Evolutionary conservation across 2,329 filamentous ascomycete genomes (phyloP), one percentile per base, ranked within the genome.

Genomic region (Xylaria sp.): DNA sequence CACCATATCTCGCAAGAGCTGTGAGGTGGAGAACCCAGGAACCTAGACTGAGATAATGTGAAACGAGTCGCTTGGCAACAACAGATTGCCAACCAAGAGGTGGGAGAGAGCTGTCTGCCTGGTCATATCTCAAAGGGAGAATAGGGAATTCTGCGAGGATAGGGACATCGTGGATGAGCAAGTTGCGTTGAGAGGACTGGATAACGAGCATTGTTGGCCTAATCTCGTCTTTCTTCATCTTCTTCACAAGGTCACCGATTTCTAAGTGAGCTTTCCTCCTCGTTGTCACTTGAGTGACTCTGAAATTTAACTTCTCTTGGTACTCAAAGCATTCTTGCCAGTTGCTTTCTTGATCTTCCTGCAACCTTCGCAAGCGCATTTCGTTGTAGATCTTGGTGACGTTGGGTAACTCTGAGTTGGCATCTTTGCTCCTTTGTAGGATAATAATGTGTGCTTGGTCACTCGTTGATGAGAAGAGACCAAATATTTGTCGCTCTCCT

Each of bases 11-110:
- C 57, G 96, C 92, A 63, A 99, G 87, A 55, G 94, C 91, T 29
- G 93, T 92, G 21, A 99, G 85, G 81, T 99, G 94, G 48, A 93
- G 83, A 53, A 99, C 88, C 95, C 96, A 99, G 0, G 92, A 91
- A 1, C 94, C 93, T n/a, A 99, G 87, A 66, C 93, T 93, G 16
- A 99, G 87, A 78, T 98, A 99, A 76, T 97, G 93, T 32, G 91
- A 91, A 9, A 98, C 91, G 10, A 98, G 83, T 29, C 95, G 89
- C 75, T 93, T 93, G 1, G 94, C 93, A 67, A 97, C 90, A 68
- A 97, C 94, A 0, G 90, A 86, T 79, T 98, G 96, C 96, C 96
- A 99, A 1, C 94, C 94, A 18, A 99, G 86, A 0, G 95, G 94
- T 10, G 96, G 96, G 4, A 98, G 84, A 44, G 94, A 91, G 79